These are phyloP conservation scores for Leccinum ochraceum DNA, from an alignment of 768 basidiomycete species.

Conservation along the genomic window DNA sequence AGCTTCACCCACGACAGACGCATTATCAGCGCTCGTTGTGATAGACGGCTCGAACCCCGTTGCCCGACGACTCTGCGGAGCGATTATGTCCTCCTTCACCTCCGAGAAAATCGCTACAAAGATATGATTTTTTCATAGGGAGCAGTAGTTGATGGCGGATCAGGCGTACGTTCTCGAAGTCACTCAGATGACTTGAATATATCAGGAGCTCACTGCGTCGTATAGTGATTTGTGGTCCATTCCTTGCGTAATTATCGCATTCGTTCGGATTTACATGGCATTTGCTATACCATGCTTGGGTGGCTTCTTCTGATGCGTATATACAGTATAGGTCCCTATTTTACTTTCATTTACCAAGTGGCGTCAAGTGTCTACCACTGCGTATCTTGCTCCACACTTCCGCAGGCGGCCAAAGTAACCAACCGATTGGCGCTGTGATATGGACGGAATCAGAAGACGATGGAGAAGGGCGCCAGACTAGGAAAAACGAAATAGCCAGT, in stretches of 20 bases:
- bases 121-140: not conserved
- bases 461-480: too few relatives aligned
- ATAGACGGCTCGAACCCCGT: slow-evolving; percentile 45
- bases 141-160: not conserved
- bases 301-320: too few relatives aligned
- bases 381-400: not conserved
- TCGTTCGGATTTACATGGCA: not conserved
- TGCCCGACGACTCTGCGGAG: slow-evolving; percentile 39
- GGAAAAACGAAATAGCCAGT: too few relatives aligned
- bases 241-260: not conserved
- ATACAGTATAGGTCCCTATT: too few relatives aligned
- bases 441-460: not conserved
- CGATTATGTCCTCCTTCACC: slow-evolving; percentile 45
- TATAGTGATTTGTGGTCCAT: not conserved
- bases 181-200: not conserved
- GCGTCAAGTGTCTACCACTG: too few relatives aligned
- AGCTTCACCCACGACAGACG: slow-evolving; percentile 25
- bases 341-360: too few relatives aligned
- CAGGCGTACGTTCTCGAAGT: not conserved
- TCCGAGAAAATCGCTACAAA: slow-evolving; percentile 50
- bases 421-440: not conserved
- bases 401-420: not conserved
- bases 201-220: too few relatives aligned
- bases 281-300: not conserved
- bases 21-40: slow-evolving; percentile 10